These are phyloP conservation scores for Pseudogymnoascus verrucosus DNA, from an alignment of 2,329 filamentous ascomycete genomes.

Conservation along the genomic window DNA sequence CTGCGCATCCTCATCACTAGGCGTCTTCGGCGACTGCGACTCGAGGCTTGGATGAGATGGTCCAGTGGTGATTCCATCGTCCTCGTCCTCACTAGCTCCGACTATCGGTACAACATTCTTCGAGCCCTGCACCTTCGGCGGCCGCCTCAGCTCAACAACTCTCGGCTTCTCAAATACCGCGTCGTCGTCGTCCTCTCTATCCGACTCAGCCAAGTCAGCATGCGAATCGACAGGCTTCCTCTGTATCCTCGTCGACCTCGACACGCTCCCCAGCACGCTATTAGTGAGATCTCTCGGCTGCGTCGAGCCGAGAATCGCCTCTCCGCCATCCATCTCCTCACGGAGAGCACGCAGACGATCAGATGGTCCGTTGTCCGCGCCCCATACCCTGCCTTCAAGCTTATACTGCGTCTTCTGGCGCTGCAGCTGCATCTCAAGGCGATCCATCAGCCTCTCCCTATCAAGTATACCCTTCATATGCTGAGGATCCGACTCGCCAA, in stretches of 20 bases:
- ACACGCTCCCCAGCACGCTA: slow-evolving; percentile 66
- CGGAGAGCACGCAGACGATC: slow-evolving; percentile 86
- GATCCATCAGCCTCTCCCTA: slow-evolving; percentile 84
- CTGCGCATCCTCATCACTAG: slow-evolving; percentile 24
- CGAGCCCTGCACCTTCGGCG: slow-evolving; percentile 41
- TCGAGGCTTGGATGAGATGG: slow-evolving; percentile 70
- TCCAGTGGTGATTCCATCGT: slow-evolving; percentile 62
- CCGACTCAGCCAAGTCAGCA: slow-evolving; percentile 25
- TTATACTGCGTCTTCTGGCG: slow-evolving; percentile 97
- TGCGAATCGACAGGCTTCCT: slow-evolving; percentile 44
- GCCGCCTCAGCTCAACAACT: slow-evolving; percentile 70
- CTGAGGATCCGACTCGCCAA: slow-evolving; percentile 58
- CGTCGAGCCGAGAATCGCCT: slow-evolving; percentile 42
- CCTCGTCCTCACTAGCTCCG: slow-evolving; percentile 40
- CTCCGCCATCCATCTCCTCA: slow-evolving; percentile 80
- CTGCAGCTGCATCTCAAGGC: slow-evolving; percentile 90
- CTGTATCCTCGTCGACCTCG: slow-evolving; percentile 49
- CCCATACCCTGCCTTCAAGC: slow-evolving; percentile 87
- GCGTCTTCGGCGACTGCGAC: slow-evolving; percentile 52
- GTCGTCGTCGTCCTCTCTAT: slow-evolving; percentile 46
- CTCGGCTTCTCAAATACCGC: slow-evolving; percentile 62
- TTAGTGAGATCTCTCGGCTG: slow-evolving; percentile 59
- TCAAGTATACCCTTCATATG: slow-evolving; percentile 90
- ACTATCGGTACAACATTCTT: slow-evolving; percentile 33
- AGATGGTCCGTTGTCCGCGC: slow-evolving; percentile 72